phyloP scores from a whole-genome alignment of 2,329 filamentous ascomycete species.

The Penicillium sp. region DNA sequence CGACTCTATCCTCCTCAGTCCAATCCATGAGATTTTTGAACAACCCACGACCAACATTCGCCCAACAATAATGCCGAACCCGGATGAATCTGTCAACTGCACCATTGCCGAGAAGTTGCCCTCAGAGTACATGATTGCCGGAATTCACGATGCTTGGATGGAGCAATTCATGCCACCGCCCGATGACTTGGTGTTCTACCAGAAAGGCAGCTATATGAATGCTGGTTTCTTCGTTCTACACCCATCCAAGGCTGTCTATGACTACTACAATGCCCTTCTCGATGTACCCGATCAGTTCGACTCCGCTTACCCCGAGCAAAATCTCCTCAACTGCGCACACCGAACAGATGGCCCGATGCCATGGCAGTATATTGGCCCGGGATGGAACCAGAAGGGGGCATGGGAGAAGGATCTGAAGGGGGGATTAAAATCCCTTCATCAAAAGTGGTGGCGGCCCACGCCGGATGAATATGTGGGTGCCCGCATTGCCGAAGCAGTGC shows the following conservation, averaged over 20 bases:
- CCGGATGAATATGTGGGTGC: no score
- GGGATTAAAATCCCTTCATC: no score
- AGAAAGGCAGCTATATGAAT: conserved; percentile 7
- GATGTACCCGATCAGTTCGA: neutral
- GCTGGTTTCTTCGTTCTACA: conserved; percentile 11
- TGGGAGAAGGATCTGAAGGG: no score
- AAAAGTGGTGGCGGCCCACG: no score
- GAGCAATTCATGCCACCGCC: no score
- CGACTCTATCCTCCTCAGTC: conserved; percentile 2
- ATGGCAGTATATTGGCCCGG: neutral
- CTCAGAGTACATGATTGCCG: conserved; percentile 3
- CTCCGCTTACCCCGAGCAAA: conserved; percentile 9
- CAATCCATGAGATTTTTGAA: conserved; percentile 6
- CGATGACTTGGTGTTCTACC: neutral
- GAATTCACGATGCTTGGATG: conserved; percentile 2
- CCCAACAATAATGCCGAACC: no score
- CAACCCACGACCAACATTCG: neutral
- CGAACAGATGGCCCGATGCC: conserved; percentile 14
- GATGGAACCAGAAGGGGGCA: no score
- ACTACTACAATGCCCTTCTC: conserved; percentile 2
- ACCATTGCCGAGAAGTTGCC: neutral
- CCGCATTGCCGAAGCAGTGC: no score
- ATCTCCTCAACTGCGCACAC: conserved; percentile 13
- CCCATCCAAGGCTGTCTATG: conserved; percentile 1
- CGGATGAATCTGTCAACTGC: neutral